A percentile compares a stretch with the other conserved stretches of the same genome.
phyloP scores from a whole-genome alignment of 2,329 filamentous ascomycete genomes.

The Cercospora sp. region DNA sequence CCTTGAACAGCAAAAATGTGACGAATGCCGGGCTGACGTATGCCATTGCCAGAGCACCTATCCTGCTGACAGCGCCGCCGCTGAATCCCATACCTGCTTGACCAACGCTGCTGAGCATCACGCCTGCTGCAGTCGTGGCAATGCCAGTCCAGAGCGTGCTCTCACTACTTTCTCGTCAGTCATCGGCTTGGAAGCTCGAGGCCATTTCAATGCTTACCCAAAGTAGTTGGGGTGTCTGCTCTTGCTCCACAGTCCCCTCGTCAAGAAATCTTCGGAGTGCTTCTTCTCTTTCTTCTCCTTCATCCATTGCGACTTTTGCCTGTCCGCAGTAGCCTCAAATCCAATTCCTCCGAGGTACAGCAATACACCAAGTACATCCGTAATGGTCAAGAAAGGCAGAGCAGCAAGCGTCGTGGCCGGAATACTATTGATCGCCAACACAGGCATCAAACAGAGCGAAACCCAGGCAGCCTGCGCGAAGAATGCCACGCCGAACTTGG shows the following conservation, averaged over 20 bases:
- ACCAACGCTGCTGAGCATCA: conserved; percentile 54
- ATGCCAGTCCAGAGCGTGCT: conserved; percentile 68
- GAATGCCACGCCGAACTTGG: conserved; percentile 58
- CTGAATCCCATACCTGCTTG: conserved; percentile 60
- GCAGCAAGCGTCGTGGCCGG: conserved; percentile 55
- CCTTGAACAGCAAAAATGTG: conserved; percentile 62
- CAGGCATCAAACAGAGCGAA: conserved; percentile 64
- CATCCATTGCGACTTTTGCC: conserved; percentile 64
- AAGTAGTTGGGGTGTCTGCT: conserved; percentile 70
- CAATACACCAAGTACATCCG: conserved; percentile 59
- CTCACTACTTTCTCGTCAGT: conserved; percentile 44
- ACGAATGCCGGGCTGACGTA: conserved; percentile 65
- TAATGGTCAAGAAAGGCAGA: conserved; percentile 52
- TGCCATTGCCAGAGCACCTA: conserved; percentile 53
- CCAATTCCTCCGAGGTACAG: conserved; percentile 61
- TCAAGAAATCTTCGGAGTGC: conserved; percentile 68
- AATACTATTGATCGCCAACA: conserved; percentile 64
- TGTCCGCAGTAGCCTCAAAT: conserved; percentile 63
- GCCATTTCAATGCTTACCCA: conserved; percentile 42
- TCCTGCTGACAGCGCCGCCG: conserved; percentile 46
- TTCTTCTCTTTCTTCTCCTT: conserved; percentile 63
- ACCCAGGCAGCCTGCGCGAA: conserved; percentile 68
- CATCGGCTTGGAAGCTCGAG: background rate
- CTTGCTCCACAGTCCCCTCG: conserved; percentile 61
- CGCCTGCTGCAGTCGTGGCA: conserved; percentile 59